Conservation (phyloP, 257 asterid genomes). For the Dorcoceras hygrometricum region DNA sequence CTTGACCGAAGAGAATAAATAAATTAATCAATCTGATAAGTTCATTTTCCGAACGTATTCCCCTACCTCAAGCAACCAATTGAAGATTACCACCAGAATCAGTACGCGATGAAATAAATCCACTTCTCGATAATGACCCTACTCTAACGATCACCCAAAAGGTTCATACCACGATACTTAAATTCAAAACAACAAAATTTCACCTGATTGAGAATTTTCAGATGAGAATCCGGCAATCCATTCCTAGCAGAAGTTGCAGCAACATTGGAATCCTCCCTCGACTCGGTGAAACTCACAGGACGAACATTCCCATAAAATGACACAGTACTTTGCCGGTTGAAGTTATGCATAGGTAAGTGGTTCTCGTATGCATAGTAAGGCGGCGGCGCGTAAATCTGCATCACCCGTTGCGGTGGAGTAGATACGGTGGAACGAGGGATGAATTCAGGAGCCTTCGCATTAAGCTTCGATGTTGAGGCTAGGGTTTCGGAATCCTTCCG, state of each 20-base stretch:
- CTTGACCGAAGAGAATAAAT: no score
- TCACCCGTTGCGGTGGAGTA: slow-evolving; percentile 35
- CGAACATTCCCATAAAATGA: slow-evolving; percentile 35
- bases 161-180: not conserved
- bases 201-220: slow-evolving; percentile 73
- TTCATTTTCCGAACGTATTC: no score
- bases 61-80: not conserved
- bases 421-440: slow-evolving; percentile 53
- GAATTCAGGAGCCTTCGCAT: slow-evolving; percentile 82
- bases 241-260: slow-evolving; percentile 30
- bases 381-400: slow-evolving; percentile 31
- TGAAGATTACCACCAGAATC: slow-evolving; percentile 17
- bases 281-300: slow-evolving; percentile 35
- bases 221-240: slow-evolving; percentile 53
- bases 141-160: not conserved
- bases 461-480: slow-evolving; percentile 44
- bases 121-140: slow-evolving; percentile 4
- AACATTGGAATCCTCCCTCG: slow-evolving; percentile 30
- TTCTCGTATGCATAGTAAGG: slow-evolving; percentile 41
- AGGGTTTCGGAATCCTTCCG: slow-evolving; percentile 39
- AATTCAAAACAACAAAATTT: slow-evolving; percentile 12
- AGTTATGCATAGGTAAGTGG: slow-evolving; percentile 21
- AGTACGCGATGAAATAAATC: slow-evolving; percentile 4
- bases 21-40: no score
- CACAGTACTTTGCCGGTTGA: slow-evolving; percentile 31